Evolutionary conservation across 139 green algal genomes (phyloP), one percentile per base, ranked within the genome.

Genomic region (Edaphochlamys debaryana): DNA sequence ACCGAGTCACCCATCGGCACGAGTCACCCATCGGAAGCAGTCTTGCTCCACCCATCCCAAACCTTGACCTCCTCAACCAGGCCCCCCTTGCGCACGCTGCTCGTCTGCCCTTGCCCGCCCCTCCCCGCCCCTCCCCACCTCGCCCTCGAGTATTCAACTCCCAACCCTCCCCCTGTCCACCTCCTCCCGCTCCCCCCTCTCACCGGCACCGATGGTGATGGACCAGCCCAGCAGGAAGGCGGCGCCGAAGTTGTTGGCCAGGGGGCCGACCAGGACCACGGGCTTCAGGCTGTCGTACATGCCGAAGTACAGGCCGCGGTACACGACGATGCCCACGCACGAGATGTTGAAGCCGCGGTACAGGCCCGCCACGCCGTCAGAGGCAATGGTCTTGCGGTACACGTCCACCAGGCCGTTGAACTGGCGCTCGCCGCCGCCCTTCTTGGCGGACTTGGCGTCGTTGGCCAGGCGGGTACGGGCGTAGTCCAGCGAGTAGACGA

Each of bases 401-500:
- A 98, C 98, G 86, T 99, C 94, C 8, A 96, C 69, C 56, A 99
- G 90, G 79, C 98, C 98, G 50, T 87, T 91, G 79, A 89, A 91
- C 80, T 91, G 79, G 69, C 87, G 84, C 34, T 91, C 84, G 42
- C 84, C 79, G 62, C 85, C 72, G 41, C 84, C 74, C 84, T 93
- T 92, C 87, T 93, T 92, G 25, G 81, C 29, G 19, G 87, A 91
- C 79, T 95, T 95, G 84, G 97, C 89, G 81, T 99, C 97, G 36
- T 98, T 96, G 50, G 96, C 98, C 71, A 99, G 94, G 73, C 97
- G 93, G n/a, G 98, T 99, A 93, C 97, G 95, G 23, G 97, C 98
- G 90, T 99, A 99, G 92, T 99, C 97, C 58, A 99, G 94, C 2
- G 98, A 98, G 95, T 99, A 99, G 58, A 99, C 97, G 85, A 99